Conservation (phyloP, 2,329 filamentous ascomycete species). For the Paecilomyces variotii region DNA sequence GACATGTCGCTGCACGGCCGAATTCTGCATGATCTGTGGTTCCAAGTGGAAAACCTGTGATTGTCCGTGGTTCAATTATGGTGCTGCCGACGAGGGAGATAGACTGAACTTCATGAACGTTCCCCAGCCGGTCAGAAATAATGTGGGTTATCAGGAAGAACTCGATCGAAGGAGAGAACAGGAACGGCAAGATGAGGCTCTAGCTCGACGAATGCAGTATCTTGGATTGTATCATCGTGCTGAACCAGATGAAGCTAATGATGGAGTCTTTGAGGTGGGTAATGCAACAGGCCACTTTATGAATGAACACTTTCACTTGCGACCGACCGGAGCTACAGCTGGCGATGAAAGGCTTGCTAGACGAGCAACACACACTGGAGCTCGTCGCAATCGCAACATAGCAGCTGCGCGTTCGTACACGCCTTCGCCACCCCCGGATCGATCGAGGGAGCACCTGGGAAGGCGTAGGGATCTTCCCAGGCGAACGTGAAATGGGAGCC, state of each 20-base stretch:
- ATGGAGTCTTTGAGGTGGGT: neutral
- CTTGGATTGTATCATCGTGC: slow-evolving; percentile 2
- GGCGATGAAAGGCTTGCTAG: neutral
- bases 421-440: neutral
- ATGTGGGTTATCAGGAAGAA: slow-evolving; percentile 40
- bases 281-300: slow-evolving; percentile 2
- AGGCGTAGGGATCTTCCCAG: neutral
- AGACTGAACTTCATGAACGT: slow-evolving; percentile 45
- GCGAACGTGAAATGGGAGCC: neutral
- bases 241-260: neutral
- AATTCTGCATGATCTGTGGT: slow-evolving; percentile 85
- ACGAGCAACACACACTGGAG: neutral
- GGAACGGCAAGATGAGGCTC: slow-evolving; percentile 41
- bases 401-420: neutral
- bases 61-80: slow-evolving; percentile 71
- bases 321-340: neutral
- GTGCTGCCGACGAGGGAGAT: slow-evolving; percentile 45
- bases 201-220: slow-evolving; percentile 45
- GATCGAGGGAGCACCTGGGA: neutral
- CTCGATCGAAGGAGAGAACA: slow-evolving; percentile 40
- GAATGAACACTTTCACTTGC: neutral
- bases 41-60: slow-evolving; percentile 74
- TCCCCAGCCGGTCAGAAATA: slow-evolving; percentile 21
- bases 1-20: slow-evolving; percentile 72
- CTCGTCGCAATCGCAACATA: neutral